Base-by-base conservation (phyloP, 2,329 filamentous ascomycete species). In the Pseudogymnoascus sp. region DNA sequence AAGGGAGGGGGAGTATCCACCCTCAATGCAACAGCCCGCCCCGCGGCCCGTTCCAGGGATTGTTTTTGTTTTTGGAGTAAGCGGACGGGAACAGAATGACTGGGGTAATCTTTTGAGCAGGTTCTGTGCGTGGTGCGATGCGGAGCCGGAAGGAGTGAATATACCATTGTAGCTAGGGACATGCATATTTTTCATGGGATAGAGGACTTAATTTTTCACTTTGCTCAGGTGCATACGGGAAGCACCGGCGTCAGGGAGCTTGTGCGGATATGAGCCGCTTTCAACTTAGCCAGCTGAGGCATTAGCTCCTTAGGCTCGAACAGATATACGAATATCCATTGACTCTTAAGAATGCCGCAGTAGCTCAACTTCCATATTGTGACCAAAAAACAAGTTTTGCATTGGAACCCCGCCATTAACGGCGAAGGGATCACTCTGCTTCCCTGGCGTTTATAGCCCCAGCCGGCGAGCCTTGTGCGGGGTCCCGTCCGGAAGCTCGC, bases 381-480 rank as follows among this genome's bases (percentile, higher is more conserved):
- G 49, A 55, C n/a, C 28, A 55, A 31, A 55, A 55, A 55, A 33
- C 49, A 55, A 55, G 49, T 55, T 55, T 55, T 55, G 49, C 28
- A 55, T 55, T 33, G 14, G n/a, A 1, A 55, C n/a, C 49, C 49
- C 28, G 28, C 43, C 43, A 28, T 49, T 6, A n/a, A 33, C 25
- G 16, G 18, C n/a, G 6, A 55, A 14, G 49, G 49, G 18, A 9
- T 18, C 28, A 55, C 28, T 33, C 49, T 33, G n/a, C 49, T 18
- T 18, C 28, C 25, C 49, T 33, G 49, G 49, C 28, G 28, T 55
- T 55, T 55, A 55, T 33, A 55, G 49, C 49, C 49, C 49, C 11
- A 1, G 28, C 49, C 25, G 28, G 49, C 49, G 28, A n/a, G 16
- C 25, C 49, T 33, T 55, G 49, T 33, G 49, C 28, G 49, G 28